Percentiles rank a stretch among this genome's conserved stretches.
Conservation (phyloP, 108 stramenopile genomes). For the Fragilaria crotonensis region DNA sequence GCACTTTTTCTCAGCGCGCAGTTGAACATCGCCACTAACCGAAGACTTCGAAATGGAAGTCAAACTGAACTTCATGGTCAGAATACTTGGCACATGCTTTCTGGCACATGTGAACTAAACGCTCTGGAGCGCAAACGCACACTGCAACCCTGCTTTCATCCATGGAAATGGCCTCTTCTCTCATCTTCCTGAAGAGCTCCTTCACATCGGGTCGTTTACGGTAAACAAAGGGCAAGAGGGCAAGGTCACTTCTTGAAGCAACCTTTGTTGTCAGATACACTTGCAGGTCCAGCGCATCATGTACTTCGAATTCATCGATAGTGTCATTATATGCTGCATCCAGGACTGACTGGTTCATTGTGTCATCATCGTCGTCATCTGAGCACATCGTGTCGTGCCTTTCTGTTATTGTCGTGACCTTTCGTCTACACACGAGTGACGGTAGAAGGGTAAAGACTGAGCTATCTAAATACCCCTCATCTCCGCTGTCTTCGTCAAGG, state of each 20-base stretch:
- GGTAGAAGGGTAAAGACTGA: too few species aligned
- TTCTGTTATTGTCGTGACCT: too few species aligned
- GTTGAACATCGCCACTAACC: too few species aligned
- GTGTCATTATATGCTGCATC: not conserved
- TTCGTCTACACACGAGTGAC: too few species aligned
- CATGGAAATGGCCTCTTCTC: constrained; percentile 15
- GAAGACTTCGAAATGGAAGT: constrained; percentile 21
- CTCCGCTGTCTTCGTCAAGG: not conserved
- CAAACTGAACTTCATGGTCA: constrained; percentile 18
- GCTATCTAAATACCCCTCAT: not conserved
- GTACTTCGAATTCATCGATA: not conserved
- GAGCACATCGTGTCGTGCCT: not conserved
- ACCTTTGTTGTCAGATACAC: constrained; percentile 19
- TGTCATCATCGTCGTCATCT: not conserved
- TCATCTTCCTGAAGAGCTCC: constrained; percentile 21
- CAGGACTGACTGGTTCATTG: not conserved
- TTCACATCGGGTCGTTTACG: constrained; percentile 31
- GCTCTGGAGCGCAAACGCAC: constrained; percentile 32
- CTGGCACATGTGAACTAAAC: constrained; percentile 8
- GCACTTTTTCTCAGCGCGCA: too few species aligned
- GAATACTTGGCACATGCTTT: constrained; percentile 21
- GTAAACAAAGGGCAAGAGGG: constrained; percentile 4
- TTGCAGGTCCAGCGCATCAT: constrained; percentile 14
- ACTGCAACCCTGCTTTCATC: constrained; percentile 33
- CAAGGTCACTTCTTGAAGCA: not conserved